Base-by-base conservation (phyloP, 192 early-diverging fungal species). In the Coemansia guatemalensis region DNA sequence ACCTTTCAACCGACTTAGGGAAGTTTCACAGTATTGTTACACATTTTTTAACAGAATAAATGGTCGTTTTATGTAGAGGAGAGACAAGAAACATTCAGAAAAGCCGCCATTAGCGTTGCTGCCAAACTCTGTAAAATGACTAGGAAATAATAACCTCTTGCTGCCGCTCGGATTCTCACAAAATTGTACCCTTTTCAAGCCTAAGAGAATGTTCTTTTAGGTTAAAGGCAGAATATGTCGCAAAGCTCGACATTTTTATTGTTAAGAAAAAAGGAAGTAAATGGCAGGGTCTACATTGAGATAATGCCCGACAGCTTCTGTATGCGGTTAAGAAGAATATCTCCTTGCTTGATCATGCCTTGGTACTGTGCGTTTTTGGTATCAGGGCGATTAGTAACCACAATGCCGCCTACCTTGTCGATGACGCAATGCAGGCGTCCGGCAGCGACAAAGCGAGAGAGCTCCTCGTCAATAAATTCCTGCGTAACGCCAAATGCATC, bases 301-400 rank as follows among this genome's bases (percentile, higher is more conserved):
- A 96, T 91, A 58, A 99, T 93, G 35, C 96, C 87, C 47, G 90
- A 90, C 44, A 99, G 84, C 71, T 97, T 98, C 83, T 99, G 97
- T 47, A 99, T 86, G 58, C 93, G 87, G 74, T 93, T 99, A 60
- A 99, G 78, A 54, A 99, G 78, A 58, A 94, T 60, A 73, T 99
- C 97, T 17, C 97, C 96, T 76, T 96, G 92, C 80, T 97, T 99
- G 75, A 99, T 95, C 18, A 89, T 88, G 52, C 86, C 78, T 73
- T 98, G 96, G 81, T 98, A 99, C 82, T 99, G 96, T 18, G 93
- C 93, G 67, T 99, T 99, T 88, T 99, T 99, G 17, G 90, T 88
- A 60, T 99, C 97, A 4, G 96, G 95, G 59, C 97, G 86, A 84
- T 98, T 98, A 21, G 95, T 99, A 67, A 95, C 94, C 20, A 99